phyloP scores from a whole-genome alignment of 306 rosid species.

The Fragaria ananassa region DNA sequence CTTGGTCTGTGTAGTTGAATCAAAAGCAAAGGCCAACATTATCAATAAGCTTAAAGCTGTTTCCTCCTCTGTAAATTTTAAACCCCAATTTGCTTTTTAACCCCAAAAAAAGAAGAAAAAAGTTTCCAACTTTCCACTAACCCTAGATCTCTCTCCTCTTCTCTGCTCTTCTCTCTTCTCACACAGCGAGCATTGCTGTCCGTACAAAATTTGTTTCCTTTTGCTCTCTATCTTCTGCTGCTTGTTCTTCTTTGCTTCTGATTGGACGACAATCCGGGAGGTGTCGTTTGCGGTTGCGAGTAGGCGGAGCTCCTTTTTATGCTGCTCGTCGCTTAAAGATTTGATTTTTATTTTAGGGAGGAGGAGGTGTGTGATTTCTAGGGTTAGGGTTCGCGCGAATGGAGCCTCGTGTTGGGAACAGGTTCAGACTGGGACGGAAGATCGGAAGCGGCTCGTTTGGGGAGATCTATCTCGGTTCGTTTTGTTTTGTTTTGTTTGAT shows the following conservation, averaged over 20 bases:
- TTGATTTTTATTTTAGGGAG: slow-evolving; percentile 1
- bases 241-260: slow-evolving; percentile 18
- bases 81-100: slow-evolving; percentile 2
- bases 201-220: slow-evolving; percentile 1
- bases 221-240: not conserved
- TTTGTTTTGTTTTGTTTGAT: not conserved
- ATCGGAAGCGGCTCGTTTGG: slow-evolving; percentile 98
- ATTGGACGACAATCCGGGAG: slow-evolving; percentile 11
- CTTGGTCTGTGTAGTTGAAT: not conserved
- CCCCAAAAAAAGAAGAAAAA: not conserved
- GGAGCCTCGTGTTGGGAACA: slow-evolving; percentile 97
- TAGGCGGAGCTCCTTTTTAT: slow-evolving; percentile 14
- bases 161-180: not conserved
- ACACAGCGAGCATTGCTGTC: slow-evolving; percentile 7
- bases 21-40: not conserved
- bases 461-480: slow-evolving; percentile 90
- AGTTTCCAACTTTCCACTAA: not conserved
- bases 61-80: not conserved
- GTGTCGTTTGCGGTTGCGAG: slow-evolving; percentile 14
- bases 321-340: not conserved
- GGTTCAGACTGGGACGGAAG: slow-evolving; percentile 86
- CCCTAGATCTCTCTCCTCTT: slow-evolving; percentile 21
- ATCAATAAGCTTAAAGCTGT: not conserved
- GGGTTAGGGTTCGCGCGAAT: slow-evolving; percentile 54
- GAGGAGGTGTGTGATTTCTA: not conserved